Percentiles rank a stretch among this genome's conserved stretches.
These are phyloP conservation scores for Rubia occidens DNA, from an alignment of 305 asterid species.

Conservation along the genomic window DNA sequence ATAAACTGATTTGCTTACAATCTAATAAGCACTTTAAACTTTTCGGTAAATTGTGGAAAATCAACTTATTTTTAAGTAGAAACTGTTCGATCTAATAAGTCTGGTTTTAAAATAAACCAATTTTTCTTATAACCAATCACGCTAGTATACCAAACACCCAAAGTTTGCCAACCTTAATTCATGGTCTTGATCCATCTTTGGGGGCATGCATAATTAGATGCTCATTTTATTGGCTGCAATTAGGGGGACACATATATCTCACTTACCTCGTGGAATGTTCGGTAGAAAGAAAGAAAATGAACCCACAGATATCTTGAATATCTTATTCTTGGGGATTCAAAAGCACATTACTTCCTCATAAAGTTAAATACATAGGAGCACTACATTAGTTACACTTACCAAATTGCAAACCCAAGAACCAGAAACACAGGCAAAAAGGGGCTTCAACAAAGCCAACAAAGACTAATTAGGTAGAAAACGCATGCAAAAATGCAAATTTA, in stretches of 20 bases:
- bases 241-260: neutral
- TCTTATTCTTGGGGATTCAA: neutral
- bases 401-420: conserved; percentile 5
- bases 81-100: too few relatives aligned
- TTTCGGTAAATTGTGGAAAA: too few relatives aligned
- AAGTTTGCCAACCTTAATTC: conserved; percentile 1
- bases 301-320: neutral
- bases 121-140: too few relatives aligned
- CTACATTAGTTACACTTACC: conserved; percentile 8
- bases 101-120: too few relatives aligned
- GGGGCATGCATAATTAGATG: conserved; percentile 10
- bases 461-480: neutral
- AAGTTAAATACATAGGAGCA: neutral
- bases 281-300: neutral
- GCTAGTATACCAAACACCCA: neutral
- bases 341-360: conserved; percentile 12
- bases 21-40: too few relatives aligned
- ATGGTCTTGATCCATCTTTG: neutral
- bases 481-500: neutral
- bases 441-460: neutral
- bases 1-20: too few relatives aligned
- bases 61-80: too few relatives aligned
- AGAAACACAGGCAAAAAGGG: neutral
- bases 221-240: neutral
- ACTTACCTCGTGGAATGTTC: neutral